These are phyloP conservation scores for Olyra latifolia DNA, from an alignment of 176 grass and related monocot genomes.

Conservation along the genomic window DNA sequence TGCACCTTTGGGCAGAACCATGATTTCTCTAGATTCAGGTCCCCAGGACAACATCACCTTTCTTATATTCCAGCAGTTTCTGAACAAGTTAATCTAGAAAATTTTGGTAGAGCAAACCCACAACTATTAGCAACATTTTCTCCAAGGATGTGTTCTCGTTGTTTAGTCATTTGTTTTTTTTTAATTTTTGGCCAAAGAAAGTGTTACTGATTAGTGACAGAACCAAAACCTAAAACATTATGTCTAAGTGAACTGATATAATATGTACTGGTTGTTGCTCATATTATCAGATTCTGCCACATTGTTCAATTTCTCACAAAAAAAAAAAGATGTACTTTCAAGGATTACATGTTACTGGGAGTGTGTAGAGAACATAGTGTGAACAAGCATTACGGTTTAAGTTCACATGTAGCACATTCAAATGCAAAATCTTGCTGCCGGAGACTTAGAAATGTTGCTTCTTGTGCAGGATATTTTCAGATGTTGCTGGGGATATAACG, in stretches of 20 bases:
- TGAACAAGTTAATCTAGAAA: background rate
- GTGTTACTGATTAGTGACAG: background rate
- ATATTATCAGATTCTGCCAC: background rate
- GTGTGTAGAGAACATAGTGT: background rate
- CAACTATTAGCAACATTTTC: background rate
- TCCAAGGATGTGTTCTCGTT: background rate
- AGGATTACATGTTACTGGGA: background rate
- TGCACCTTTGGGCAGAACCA: background rate
- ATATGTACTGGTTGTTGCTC: background rate
- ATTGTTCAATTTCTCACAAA: background rate
- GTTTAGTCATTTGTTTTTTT: background rate
- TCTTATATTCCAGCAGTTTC: background rate
- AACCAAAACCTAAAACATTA: background rate
- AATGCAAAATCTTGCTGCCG: background rate
- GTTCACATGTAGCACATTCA: background rate
- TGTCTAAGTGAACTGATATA: background rate
- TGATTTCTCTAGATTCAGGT: background rate
- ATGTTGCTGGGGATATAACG: conserved; percentile 84
- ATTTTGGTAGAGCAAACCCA: background rate
- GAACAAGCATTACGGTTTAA: background rate
- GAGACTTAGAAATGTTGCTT: background rate
- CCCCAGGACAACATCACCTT: background rate
- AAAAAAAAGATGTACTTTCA: background rate
- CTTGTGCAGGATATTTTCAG: conserved; percentile 90
- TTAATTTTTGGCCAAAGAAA: background rate